A percentile compares a stretch with the other conserved stretches of the same genome.
Evolutionary conservation across 208 protist genomes (phyloP).

Genomic region (Tritrichomonas musculus): DNA sequence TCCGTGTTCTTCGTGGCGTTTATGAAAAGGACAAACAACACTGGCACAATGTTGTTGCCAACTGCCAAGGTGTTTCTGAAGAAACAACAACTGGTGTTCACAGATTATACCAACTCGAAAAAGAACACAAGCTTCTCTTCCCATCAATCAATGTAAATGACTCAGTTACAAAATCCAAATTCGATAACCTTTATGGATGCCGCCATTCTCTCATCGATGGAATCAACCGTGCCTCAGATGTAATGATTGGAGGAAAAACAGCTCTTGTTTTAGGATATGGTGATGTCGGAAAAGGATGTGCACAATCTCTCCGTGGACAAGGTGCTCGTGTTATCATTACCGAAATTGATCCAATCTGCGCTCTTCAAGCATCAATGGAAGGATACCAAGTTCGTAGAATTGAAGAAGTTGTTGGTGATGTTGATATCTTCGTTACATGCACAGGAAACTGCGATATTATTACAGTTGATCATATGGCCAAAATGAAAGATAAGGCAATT

Average conservation of each 20-base stretch:
- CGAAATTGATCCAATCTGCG: slow-evolving; percentile 99
- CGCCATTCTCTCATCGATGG: slow-evolving; percentile 96
- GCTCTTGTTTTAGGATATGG: slow-evolving; percentile 92
- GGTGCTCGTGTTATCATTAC: slow-evolving; percentile 92
- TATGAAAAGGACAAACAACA: slow-evolving; percentile 54
- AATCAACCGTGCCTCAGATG: slow-evolving; percentile 98
- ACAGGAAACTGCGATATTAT: slow-evolving; percentile 78
- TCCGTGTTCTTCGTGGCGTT: slow-evolving; percentile 54
- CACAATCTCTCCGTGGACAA: slow-evolving; percentile 78
- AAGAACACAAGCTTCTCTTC: slow-evolving; percentile 81
- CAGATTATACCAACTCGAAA: slow-evolving; percentile 89
- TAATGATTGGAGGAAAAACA: slow-evolving; percentile 98
- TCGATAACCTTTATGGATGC: slow-evolving; percentile 96
- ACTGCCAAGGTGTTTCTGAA: slow-evolving; percentile 92
- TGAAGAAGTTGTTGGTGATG: slow-evolving; percentile 92
- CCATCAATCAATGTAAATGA: slow-evolving; percentile 99
- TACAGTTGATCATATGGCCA: slow-evolving; percentile 79
- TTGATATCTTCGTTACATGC: slow-evolving; percentile 44
- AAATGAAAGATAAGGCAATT: slow-evolving; percentile 96
- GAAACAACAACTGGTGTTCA: slow-evolving; percentile 99
- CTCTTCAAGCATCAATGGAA: slow-evolving; percentile 96
- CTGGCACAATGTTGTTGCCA: slow-evolving; percentile 67
- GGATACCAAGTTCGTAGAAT: slow-evolving; percentile 87
- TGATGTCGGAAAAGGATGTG: slow-evolving; percentile 97
- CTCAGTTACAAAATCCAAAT: slow-evolving; percentile 99